Percentiles rank a stretch among this genome's conserved stretches.
Evolutionary conservation across 805 yeast species (phyloP).

Genomic region (Cyberlindnera maritima): DNA sequence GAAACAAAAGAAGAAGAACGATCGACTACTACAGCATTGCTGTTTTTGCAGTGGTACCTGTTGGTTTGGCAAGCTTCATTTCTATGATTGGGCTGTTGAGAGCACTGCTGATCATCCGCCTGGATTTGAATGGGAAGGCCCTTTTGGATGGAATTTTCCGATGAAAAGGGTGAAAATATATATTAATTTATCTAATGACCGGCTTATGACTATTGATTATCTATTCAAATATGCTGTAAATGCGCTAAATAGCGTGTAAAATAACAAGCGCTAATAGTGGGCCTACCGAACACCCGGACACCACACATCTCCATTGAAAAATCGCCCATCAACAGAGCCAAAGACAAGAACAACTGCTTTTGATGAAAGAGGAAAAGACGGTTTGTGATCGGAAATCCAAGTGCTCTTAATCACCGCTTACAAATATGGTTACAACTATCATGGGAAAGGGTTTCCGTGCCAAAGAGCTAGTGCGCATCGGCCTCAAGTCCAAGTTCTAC

Average conservation of each 20-base stretch:
- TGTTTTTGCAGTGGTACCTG: constrained; percentile 97
- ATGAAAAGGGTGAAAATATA: too few relatives aligned
- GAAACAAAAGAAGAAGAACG: constrained; percentile 46
- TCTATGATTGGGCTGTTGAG: constrained; percentile 86
- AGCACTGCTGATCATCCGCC: constrained; percentile 67
- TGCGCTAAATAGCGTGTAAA: too few relatives aligned
- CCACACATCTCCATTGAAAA: not conserved
- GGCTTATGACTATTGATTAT: not conserved
- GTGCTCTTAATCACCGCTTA: too few relatives aligned
- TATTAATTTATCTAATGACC: not conserved
- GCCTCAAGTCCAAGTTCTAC: constrained; percentile 76
- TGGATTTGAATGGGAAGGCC: constrained; percentile 44
- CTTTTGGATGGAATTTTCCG: constrained; percentile 8
- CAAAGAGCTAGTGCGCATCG: constrained; percentile 40
- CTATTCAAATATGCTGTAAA: too few relatives aligned
- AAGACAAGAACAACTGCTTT: too few relatives aligned
- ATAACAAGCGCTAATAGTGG: not conserved
- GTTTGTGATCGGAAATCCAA: too few relatives aligned
- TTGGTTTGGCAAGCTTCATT: constrained; percentile 89
- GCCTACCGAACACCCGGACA: not conserved
- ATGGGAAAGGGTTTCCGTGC: constrained; percentile 31
- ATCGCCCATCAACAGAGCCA: not conserved
- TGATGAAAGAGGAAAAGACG: too few relatives aligned
- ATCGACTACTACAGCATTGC: constrained; percentile 86
- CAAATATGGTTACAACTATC: constrained; percentile 26